phyloP scores from a whole-genome alignment of 441 rosid species.

The Cnidoscolus chayamansa region DNA sequence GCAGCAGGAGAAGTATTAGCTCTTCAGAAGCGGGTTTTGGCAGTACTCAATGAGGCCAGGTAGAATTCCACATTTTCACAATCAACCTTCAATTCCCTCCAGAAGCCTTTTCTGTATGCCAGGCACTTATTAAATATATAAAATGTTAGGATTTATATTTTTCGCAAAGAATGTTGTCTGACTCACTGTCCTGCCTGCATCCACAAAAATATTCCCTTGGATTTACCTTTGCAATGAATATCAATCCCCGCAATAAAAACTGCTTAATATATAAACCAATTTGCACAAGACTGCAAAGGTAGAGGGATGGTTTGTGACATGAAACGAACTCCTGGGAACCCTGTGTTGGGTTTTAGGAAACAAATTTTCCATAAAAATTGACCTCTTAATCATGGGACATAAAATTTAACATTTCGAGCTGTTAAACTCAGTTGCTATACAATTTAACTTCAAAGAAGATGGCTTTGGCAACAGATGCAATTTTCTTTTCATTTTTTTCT shows the following conservation, averaged over 20 bases:
- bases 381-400: background rate
- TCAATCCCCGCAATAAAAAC: too few species aligned
- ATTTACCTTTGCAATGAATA: background rate
- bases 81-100: background rate
- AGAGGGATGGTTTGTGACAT: background rate
- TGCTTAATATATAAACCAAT: background rate
- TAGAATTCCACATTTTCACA: slow-evolving; percentile 28
- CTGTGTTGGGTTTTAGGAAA: background rate
- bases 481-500: background rate
- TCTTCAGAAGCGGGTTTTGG: slow-evolving; percentile 86
- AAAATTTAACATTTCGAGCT: background rate
- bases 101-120: background rate
- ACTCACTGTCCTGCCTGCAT: background rate
- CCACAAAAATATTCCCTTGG: background rate
- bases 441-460: background rate
- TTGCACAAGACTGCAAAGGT: background rate
- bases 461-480: background rate
- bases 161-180: background rate
- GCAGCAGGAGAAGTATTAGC: slow-evolving; percentile 97
- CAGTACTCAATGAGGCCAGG: slow-evolving; percentile 93
- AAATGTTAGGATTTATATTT: background rate
- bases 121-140: background rate
- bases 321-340: background rate
- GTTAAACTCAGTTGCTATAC: background rate
- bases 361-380: background rate